Evolutionary conservation across 1,284 basidiomycete genomes (phyloP).

Genomic region (Chalciporus sp.): DNA sequence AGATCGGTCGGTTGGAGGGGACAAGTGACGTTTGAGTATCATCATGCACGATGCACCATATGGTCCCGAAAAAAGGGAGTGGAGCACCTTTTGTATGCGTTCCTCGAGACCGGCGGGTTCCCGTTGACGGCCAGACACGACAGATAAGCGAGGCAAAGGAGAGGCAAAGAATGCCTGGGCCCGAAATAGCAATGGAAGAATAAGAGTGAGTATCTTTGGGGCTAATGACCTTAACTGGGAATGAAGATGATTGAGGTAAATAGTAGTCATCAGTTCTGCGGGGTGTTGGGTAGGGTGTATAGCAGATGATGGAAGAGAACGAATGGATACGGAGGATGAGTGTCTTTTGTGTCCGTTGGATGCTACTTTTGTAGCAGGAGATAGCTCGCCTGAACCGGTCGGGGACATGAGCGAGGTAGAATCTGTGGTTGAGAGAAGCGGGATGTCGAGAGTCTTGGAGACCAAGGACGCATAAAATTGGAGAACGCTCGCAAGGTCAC

Average conservation of each 20-base stretch:
- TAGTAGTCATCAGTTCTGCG: slow-evolving; percentile 57
- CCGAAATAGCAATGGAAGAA: slow-evolving; percentile 73
- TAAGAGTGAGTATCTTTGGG: slow-evolving; percentile 50
- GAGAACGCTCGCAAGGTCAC: slow-evolving; percentile 53
- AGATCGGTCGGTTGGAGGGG: slow-evolving; percentile 33
- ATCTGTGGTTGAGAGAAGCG: slow-evolving; percentile 27
- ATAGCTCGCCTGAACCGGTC: slow-evolving; percentile 29
- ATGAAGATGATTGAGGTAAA: slow-evolving; percentile 66
- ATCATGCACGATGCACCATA: slow-evolving; percentile 65
- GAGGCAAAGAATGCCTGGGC: slow-evolving; percentile 62
- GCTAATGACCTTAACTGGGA: slow-evolving; percentile 60
- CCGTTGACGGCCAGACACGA: slow-evolving; percentile 41
- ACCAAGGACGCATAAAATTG: slow-evolving; percentile 61
- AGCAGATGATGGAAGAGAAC: slow-evolving; percentile 23
- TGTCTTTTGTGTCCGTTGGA: slow-evolving; percentile 56
- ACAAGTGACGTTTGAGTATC: slow-evolving; percentile 56
- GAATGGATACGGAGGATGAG: slow-evolving; percentile 35
- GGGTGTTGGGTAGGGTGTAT: slow-evolving; percentile 43
- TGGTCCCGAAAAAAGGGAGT: slow-evolving; percentile 60
- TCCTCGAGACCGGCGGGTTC: slow-evolving; percentile 51
- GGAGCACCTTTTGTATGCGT: slow-evolving; percentile 55
- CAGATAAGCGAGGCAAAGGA: slow-evolving; percentile 64
- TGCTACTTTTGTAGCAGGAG: slow-evolving; percentile 26
- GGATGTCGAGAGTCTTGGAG: slow-evolving; percentile 51
- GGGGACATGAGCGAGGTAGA: slow-evolving; percentile 29